Conservation (phyloP, 805 yeast species). For the Lachancea quebecensis region DNA sequence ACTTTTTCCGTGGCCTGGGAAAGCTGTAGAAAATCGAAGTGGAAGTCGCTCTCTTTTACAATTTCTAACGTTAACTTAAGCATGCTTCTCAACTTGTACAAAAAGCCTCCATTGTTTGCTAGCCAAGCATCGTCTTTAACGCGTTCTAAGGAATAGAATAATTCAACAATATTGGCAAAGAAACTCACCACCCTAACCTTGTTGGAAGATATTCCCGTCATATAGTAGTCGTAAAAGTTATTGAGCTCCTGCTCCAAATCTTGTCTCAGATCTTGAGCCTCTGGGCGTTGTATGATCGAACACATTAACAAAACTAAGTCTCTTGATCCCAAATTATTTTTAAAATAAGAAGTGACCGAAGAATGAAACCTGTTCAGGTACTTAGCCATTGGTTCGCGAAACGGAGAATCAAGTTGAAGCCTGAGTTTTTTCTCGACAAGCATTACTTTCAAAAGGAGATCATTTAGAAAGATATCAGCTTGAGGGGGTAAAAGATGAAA, state of each 20-base stretch:
- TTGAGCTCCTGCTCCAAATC: slow-evolving; percentile 47
- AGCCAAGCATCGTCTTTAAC: slow-evolving; percentile 55
- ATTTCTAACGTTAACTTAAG: slow-evolving; percentile 20
- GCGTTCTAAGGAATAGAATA: slow-evolving; percentile 46
- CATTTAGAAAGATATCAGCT: slow-evolving; percentile 88
- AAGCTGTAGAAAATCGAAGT: slow-evolving; percentile 53
- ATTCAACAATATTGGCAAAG: slow-evolving; percentile 66
- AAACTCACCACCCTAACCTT: slow-evolving; percentile 32
- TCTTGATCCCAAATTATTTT: slow-evolving; percentile 57
- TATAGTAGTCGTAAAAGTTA: slow-evolving; percentile 41
- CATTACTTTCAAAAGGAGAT: slow-evolving; percentile 66
- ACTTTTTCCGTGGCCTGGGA: slow-evolving; percentile 61
- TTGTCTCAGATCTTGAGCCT: slow-evolving; percentile 43
- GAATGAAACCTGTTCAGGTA: slow-evolving; percentile 77
- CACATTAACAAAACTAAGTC: slow-evolving; percentile 41
- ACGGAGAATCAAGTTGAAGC: slow-evolving; percentile 80
- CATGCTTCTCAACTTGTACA: slow-evolving; percentile 26
- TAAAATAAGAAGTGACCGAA: slow-evolving; percentile 65
- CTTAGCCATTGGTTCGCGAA: slow-evolving; percentile 83
- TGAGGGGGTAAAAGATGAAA: slow-evolving; percentile 88
- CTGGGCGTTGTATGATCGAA: slow-evolving; percentile 26
- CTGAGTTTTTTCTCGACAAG: slow-evolving; percentile 77
- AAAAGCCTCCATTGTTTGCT: slow-evolving; percentile 34
- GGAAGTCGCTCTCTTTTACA: slow-evolving; percentile 22
- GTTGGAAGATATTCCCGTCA: slow-evolving; percentile 37